Evolutionary conservation across 768 basidiomycete genomes (phyloP), one percentile per base, ranked within the genome.

Genomic region (Pleurotus eryngii): DNA sequence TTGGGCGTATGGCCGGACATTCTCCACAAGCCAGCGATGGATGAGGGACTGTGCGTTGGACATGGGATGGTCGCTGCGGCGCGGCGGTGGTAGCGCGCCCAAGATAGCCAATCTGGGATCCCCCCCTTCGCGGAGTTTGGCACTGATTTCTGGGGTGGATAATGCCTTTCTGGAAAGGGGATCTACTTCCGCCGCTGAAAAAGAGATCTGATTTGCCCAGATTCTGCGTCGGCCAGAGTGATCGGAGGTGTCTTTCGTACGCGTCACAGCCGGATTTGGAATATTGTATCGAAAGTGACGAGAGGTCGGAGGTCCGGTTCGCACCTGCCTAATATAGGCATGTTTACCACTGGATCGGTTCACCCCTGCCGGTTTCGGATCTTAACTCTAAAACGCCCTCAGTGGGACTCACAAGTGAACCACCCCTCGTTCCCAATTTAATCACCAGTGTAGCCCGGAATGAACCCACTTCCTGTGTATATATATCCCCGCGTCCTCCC

Each of bases 11-110:
- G 81, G 66, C 59, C 73, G 76, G 57, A 81, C 73, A 61, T 85
- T 83, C 60, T 89, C 80, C 24, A 81, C 78, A 59, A 93, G 78
- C 90, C 90, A 93, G 68, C 74, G 75, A 63, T 75, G 77, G 5
- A 77, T 81, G 61, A 80, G 73, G 1, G 76, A 68, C 53, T 72
- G 65, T 45, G 26, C 42, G 12, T 30, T 58, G 27, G 30, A 50
- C 20, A 26, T n/a, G 40, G 24, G 48, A 38, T 47, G 20, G 11
- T 17, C 17, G 3, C 20, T 17, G 14, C 15, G 14, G 49, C 9
- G 24, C 12, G n/a, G 35, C 7, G 42, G 42, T n/a, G 42, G 42
- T 35, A 35, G 30, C 30, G 30, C 30, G 4, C 11, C 30, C 30
- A 35, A 35, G 30, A 35, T 35, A 4, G 30, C 30, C 8, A 35